Evolutionary conservation across 345 rosid species (phyloP), one percentile per base, ranked within the genome.

Genomic region (Populus simonii): DNA sequence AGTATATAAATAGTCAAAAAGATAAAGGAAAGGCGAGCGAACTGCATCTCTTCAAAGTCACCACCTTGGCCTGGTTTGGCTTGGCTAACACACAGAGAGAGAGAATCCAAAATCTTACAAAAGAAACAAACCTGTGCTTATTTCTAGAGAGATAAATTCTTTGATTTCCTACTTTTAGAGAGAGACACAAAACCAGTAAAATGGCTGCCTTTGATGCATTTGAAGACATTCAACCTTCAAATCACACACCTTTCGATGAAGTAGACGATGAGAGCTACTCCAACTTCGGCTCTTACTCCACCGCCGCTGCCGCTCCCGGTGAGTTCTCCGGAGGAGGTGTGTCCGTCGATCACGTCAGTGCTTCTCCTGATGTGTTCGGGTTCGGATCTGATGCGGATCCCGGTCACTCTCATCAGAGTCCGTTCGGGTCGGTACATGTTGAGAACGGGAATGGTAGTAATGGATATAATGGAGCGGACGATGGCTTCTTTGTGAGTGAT

Each of bases 391-490:
- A 83, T 20, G 72, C 35, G 6, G 88, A 84, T 85, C 90, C 88
- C n/a, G 80, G 67, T 74, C 85, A 75, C 85, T 77, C 92, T 1
- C 83, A 86, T 1, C 85, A 86, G 73, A 82, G 89, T 43, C 86
- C 92, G 20, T 92, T 81, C 83, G 87, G 82, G 18, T 75, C 90
- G 65, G 78, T 82, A 38, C 88, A 78, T 59, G 88, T 70, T 2
- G 90, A 87, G 66, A 90, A 88, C 72, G 93, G 92, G 7, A 85
- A 83, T 65, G 93, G 92, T 7, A 83, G 92, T 7, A 84, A 87
- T 66, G 88, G 84, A 10, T 89, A 84, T 67, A 76, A 76, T 8
- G 85, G 7, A 59, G 83, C 51, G 45, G 80, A 77, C 38, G 89
- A 81, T 16, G 82, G 75, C 61, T 45, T 87, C 17, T 92, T 92